Evolutionary conservation across 768 basidiomycete genomes (phyloP).

Genomic region (Tricholomella constricta): DNA sequence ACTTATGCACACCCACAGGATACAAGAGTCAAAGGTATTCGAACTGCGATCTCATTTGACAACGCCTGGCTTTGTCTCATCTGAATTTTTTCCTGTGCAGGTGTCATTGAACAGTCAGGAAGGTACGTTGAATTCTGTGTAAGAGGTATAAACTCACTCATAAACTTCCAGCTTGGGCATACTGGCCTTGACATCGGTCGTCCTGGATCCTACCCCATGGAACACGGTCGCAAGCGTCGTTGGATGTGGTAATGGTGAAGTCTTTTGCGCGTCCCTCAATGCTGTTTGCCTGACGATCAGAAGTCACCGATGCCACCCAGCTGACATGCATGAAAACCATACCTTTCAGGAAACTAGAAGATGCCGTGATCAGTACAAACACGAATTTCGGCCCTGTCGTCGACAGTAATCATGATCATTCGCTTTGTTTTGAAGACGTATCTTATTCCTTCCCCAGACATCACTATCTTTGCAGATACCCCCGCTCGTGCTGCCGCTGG

Average conservation of each 20-base stretch:
- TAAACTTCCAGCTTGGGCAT: not conserved
- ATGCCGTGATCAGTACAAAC: slow-evolving; percentile 32
- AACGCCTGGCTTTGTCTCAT: not conserved
- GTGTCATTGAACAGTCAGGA: slow-evolving; percentile 39
- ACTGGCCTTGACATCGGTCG: slow-evolving; percentile 2
- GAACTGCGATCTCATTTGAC: not conserved
- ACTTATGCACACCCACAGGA: slow-evolving; percentile 36
- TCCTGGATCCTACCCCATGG: slow-evolving; percentile 30
- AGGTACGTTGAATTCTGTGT: slow-evolving; percentile 20
- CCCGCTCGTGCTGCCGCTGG: slow-evolving; percentile 17
- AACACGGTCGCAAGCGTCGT: slow-evolving; percentile 30
- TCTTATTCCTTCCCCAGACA: slow-evolving; percentile 19
- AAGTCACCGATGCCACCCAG: slow-evolving; percentile 30
- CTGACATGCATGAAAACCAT: slow-evolving; percentile 38
- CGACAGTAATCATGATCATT: slow-evolving; percentile 26
- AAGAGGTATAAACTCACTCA: not conserved
- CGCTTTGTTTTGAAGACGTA: not conserved
- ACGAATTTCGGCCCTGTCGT: slow-evolving; percentile 28
- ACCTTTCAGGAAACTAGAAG: slow-evolving; percentile 30
- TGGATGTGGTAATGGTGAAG: slow-evolving; percentile 37
- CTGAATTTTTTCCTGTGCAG: slow-evolving; percentile 6
- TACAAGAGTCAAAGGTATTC: slow-evolving; percentile 23
- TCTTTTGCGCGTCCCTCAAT: not conserved
- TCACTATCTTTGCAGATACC: slow-evolving; percentile 35
- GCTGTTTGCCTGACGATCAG: slow-evolving; percentile 7